Base-by-base conservation (phyloP, 2,329 filamentous ascomycete genomes). In the Sarocladiaceae sp. region DNA sequence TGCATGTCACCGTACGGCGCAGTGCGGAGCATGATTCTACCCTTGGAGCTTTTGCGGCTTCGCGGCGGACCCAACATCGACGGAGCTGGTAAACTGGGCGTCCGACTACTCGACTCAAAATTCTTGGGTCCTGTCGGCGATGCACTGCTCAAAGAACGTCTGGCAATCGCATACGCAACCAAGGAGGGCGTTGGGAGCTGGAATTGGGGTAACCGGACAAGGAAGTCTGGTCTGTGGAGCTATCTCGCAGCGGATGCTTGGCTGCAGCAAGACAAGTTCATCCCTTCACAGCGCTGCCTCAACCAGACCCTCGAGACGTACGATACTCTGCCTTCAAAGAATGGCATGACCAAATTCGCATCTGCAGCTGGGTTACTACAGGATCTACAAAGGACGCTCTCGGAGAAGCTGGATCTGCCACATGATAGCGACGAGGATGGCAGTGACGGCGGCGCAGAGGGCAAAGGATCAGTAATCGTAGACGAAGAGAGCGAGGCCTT, bases 191-290 rank as follows among this genome's bases (percentile, higher is more conserved):
- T 80, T 3, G 82, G 83, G 1, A 77, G 75, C 7, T 76, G 81
- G 48, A 69, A 69, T 29, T 85, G 82, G 72, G 89, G 90, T 13
- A 74, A 76, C 7, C 76, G 91, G 49, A 76, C 75, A 48, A 76
- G 93, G 40, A 98, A 96, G 68, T 86, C 90, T 2, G 93, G 87
- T 0, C 77, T 95, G 51, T 98, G 90, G 90, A 85, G 83, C 52
- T 74, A 93, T 18, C 73, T 95, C 31, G 85, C 87, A 2, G 83
- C 89, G 1, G 85, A 95, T 55, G 76, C 82, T 2, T 98, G 93
- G 93, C 71, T 91, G 45, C 76, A 76, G 42, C 77, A 90, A 50
- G 80, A 77, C 26, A 90, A 91, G 57, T 80, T 81, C 44, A 78
- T 85, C 12, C 85, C 94, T 57, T 86, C 89, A 1, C 85, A 88